These are phyloP conservation scores for Colletotrichum karsti DNA, from an alignment of 2,329 filamentous ascomycete species.

Conservation along the genomic window DNA sequence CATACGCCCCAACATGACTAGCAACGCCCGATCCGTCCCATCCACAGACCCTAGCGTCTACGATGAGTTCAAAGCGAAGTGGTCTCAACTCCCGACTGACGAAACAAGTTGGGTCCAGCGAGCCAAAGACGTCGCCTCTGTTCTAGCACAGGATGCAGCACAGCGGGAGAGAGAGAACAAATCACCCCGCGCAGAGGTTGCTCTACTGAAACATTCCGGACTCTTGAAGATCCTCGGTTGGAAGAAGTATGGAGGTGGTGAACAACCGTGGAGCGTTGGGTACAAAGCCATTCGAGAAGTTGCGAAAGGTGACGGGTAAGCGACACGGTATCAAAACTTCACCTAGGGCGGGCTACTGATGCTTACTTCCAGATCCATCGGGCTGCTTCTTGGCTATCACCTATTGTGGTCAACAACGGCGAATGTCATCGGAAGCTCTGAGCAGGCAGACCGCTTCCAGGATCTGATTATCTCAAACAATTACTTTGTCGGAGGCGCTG, in stretches of 20 bases:
- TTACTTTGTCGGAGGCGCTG: conserved; percentile 71
- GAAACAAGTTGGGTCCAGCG: conserved; percentile 46
- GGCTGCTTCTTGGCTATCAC: conserved; percentile 73
- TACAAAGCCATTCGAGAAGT: conserved; percentile 70
- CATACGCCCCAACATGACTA: conserved; percentile 16
- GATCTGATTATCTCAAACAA: conserved; percentile 69
- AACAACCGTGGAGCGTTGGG: conserved; percentile 55
- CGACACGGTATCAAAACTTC: background rate
- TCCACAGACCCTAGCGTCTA: conserved; percentile 48
- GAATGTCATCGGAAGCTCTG: conserved; percentile 65
- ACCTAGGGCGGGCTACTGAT: too few relatives aligned
- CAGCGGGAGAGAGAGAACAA: conserved; percentile 47
- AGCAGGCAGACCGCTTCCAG: conserved; percentile 66
- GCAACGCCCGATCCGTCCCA: conserved; percentile 23
- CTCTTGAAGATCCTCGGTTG: conserved; percentile 48
- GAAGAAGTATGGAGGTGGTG: conserved; percentile 51
- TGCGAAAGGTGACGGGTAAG: conserved; percentile 68
- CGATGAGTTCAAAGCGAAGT: conserved; percentile 43
- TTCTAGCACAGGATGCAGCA: conserved; percentile 43
- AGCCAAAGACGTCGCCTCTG: conserved; percentile 45
- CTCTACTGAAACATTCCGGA: conserved; percentile 50
- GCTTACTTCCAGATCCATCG: conserved; percentile 62
- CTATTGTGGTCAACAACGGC: conserved; percentile 70
- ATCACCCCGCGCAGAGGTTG: conserved; percentile 48
- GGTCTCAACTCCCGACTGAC: conserved; percentile 41